Percentiles rank a stretch among this genome's conserved stretches.
Evolutionary conservation across 2,329 filamentous ascomycete species (phyloP).

Genomic region (Colletotrichum musae): DNA sequence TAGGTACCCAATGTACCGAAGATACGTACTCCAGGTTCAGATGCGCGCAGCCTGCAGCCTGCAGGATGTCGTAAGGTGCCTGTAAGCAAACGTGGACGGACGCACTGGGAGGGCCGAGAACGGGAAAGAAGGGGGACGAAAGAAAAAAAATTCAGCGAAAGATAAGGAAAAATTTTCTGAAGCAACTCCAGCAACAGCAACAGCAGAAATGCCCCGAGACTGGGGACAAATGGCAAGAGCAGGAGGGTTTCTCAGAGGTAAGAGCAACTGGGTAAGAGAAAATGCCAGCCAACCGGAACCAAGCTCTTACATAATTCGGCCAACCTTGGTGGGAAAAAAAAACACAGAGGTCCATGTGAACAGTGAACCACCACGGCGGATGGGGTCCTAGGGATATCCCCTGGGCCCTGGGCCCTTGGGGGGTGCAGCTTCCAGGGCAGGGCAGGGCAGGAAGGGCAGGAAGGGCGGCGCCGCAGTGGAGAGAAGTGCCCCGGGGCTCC

Average conservation of each 20-base stretch:
- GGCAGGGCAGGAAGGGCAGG: too few species aligned
- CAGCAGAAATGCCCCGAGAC: slow-evolving; percentile 33
- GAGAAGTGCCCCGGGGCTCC: neutral
- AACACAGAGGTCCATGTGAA: neutral
- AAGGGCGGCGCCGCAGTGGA: neutral
- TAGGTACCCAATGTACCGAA: too few species aligned
- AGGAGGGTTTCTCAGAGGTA: slow-evolving; percentile 31
- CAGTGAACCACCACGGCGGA: neutral
- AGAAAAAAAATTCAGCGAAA: slow-evolving; percentile 29
- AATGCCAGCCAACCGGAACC: slow-evolving; percentile 36
- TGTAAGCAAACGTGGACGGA: slow-evolving; percentile 5
- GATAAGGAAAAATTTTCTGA: slow-evolving; percentile 43
- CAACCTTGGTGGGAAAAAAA: slow-evolving; percentile 23
- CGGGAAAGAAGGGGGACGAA: neutral
- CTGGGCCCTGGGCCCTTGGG: neutral
- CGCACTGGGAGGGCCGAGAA: slow-evolving; percentile 6
- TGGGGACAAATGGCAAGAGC: slow-evolving; percentile 34
- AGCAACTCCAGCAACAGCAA: neutral
- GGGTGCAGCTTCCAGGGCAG: too few species aligned
- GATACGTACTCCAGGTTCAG: too few species aligned
- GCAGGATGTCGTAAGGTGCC: slow-evolving; percentile 4
- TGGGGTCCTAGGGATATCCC: slow-evolving; percentile 13
- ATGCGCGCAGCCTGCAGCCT: neutral
- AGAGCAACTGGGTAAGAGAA: slow-evolving; percentile 34
- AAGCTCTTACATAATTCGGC: slow-evolving; percentile 41